Base-by-base conservation (phyloP, 805 yeast genomes). In the Isabelozyma rhagii region DNA sequence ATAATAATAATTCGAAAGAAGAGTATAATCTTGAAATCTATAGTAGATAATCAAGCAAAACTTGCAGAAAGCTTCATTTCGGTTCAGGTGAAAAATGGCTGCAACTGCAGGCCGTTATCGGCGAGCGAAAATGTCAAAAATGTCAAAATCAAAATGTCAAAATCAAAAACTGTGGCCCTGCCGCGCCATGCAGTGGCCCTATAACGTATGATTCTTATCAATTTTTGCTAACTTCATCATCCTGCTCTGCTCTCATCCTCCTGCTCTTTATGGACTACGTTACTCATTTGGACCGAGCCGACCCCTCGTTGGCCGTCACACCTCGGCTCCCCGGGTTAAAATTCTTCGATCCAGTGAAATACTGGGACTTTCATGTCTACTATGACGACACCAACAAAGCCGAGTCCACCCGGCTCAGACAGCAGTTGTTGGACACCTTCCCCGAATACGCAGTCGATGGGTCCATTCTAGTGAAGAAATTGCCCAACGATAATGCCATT, bases 331-430 rank as follows among this genome's bases (percentile, higher is more conserved):
- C 48, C 9, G 62, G 60, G 7, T 52, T 67, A 13, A 46, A 51
- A 10, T 67, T 47, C 47, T 51, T 56, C 2, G 47, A 54, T 41
- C 69, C 71, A 4, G 58, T 67, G 21, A 56, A 64, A 48, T 67
- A 60, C 50, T 67, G 65, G 51, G 72, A 67, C 47, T 67, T 67
- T 51, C 72, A 67, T 50, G 60, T 67, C 8, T 67, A 67, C 55
- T 67, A 65, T 52, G 58, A 54, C 41, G 66, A 63, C 10, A 57
- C 52, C 41, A 55, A 55, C 18, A 36, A 43, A n/a, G 36, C 42
- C 15, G 71, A 66, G 46, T 57, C 70, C 13, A 51, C 54, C 43
- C 43, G 17, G 4, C 56, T 67, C 10, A 45, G 61, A 21, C 55
- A 55, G 21, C 56, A 51, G 47, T 54, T 67, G 10, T 47, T 67